phyloP scores from a whole-genome alignment of 2,329 filamentous ascomycete genomes.

The Chaetomium strumarium region DNA sequence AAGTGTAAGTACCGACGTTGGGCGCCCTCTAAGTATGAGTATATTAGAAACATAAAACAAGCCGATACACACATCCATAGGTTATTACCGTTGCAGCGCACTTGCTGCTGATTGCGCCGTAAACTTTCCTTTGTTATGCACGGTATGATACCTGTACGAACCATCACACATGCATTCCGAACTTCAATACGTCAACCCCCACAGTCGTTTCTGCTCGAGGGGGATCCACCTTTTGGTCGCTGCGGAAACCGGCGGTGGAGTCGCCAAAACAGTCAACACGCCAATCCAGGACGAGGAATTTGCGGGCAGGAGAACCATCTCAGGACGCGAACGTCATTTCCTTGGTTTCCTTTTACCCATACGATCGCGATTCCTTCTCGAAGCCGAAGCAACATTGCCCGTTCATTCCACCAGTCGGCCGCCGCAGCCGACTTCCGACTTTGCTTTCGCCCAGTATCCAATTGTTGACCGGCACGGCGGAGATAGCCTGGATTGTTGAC shows the following conservation, averaged over 20 bases:
- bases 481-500: constrained; percentile 7
- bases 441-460: constrained; percentile 7
- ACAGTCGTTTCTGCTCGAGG: no score
- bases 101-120: no score
- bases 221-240: constrained; percentile 14
- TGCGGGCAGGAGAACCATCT: constrained; percentile 3
- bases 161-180: no score
- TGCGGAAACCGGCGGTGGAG: constrained; percentile 17
- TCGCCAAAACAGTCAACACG: constrained; percentile 20
- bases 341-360: constrained; percentile 5
- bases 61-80: no score
- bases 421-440: not conserved
- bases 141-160: no score
- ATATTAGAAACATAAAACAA: no score
- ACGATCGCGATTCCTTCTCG: constrained; percentile 2
- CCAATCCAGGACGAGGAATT: constrained; percentile 19
- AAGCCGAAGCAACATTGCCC: not conserved
- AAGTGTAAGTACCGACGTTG: no score
- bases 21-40: no score
- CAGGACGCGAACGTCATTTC: constrained; percentile 22
- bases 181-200: no score
- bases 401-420: constrained; percentile 4
- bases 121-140: no score
- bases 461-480: constrained; percentile 17
- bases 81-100: no score